Percentiles rank a stretch among this genome's conserved stretches.
Conservation (phyloP, 2,329 filamentous ascomycete species). For the Botrytis fragariae region DNA sequence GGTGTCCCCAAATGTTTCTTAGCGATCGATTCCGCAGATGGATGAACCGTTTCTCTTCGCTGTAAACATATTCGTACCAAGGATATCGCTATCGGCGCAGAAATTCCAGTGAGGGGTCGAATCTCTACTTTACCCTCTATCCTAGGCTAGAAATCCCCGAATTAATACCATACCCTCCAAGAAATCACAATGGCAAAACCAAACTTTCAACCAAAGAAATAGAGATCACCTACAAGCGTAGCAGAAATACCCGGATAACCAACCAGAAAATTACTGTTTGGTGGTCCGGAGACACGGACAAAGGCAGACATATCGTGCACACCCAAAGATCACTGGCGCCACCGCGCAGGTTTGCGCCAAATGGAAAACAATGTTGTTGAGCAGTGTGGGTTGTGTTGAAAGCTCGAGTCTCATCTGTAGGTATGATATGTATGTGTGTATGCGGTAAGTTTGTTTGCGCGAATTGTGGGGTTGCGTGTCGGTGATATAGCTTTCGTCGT, state of each 20-base stretch:
- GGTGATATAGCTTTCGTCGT: slow-evolving; percentile 25
- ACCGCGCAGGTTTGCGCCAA: slow-evolving; percentile 35
- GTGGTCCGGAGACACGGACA: slow-evolving; percentile 94
- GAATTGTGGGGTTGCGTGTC: slow-evolving; percentile 17
- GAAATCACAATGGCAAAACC: slow-evolving; percentile 24
- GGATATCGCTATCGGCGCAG: slow-evolving; percentile 85
- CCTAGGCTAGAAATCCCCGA: slow-evolving; percentile 63
- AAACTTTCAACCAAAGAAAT: slow-evolving; percentile 16
- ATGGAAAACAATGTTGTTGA: slow-evolving; percentile 28
- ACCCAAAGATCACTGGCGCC: slow-evolving; percentile 36
- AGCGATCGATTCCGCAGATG: slow-evolving; percentile 87
- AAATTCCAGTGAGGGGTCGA: slow-evolving; percentile 77
- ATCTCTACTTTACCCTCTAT: slow-evolving; percentile 99
- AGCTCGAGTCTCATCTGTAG: slow-evolving; percentile 21
- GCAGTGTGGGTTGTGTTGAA: slow-evolving; percentile 20
- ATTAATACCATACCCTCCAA: slow-evolving; percentile 22
- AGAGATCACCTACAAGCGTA: slow-evolving; percentile 70
- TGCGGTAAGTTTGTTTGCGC: slow-evolving; percentile 17
- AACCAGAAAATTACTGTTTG: slow-evolving; percentile 94
- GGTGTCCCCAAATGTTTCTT: slow-evolving; percentile 90
- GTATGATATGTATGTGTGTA: slow-evolving; percentile 16
- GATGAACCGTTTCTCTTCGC: slow-evolving; percentile 92
- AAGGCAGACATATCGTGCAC: slow-evolving; percentile 63
- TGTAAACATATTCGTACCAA: slow-evolving; percentile 93
- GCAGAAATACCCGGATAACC: slow-evolving; percentile 98